A percentile compares a stretch with the other conserved stretches of the same genome.
These are phyloP conservation scores for Acacia acuminata DNA, from an alignment of 306 rosid genomes.

Conservation along the genomic window DNA sequence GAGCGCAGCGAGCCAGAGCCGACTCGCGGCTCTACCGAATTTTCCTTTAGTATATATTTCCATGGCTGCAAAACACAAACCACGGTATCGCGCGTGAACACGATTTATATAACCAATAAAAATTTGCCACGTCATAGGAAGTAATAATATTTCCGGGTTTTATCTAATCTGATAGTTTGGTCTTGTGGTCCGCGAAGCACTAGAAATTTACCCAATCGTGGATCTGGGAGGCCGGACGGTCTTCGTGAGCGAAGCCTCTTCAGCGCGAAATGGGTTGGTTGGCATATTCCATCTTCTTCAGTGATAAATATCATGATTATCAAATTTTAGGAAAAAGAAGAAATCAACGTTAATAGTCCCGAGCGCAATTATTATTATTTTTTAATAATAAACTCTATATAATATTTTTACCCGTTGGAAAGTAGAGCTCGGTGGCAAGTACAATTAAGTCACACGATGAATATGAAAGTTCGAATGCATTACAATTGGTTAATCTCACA, in stretches of 20 bases:
- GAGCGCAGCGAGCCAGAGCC: not conserved
- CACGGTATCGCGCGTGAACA: not conserved
- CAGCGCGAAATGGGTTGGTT: not conserved
- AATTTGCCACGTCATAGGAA: not conserved
- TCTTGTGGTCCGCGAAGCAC: not conserved
- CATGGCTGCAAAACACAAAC: not conserved
- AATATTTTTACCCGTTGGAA: too few species aligned
- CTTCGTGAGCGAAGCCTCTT: not conserved
- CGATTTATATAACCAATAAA: not conserved
- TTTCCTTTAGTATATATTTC: not conserved
- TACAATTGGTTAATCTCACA: too few species aligned
- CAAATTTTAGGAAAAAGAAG: not conserved
- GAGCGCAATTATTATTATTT: too few species aligned
- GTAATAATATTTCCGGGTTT: not conserved
- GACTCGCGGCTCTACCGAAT: slow-evolving; percentile 39
- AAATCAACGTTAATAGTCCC: too few species aligned
- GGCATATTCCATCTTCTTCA: not conserved
- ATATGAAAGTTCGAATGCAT: too few species aligned
- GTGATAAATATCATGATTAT: not conserved
- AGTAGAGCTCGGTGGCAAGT: too few species aligned
- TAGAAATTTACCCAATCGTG: not conserved
- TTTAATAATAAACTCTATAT: too few species aligned
- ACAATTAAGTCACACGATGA: too few species aligned
- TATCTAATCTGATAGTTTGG: not conserved
- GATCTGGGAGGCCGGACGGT: not conserved